phyloP scores from a whole-genome alignment of 371 early-diverging fungal species.

The Rhizopus stolonifer region DNA sequence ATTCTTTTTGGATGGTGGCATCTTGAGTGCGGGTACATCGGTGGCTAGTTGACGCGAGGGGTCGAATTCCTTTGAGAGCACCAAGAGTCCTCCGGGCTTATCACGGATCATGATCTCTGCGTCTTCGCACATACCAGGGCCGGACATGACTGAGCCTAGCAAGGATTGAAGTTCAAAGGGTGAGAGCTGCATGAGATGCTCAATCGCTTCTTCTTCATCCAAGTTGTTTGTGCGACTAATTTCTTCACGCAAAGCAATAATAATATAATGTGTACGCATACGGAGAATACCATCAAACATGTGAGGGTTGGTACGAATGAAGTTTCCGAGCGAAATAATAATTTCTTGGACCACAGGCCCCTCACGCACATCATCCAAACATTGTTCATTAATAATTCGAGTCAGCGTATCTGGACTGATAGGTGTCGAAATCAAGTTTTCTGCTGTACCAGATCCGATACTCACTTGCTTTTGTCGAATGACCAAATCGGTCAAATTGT shows the following conservation, averaged over 20 bases:
- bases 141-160: conserved; percentile 73
- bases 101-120: conserved; percentile 50
- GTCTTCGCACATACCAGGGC: conserved; percentile 55
- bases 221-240: conserved; percentile 70
- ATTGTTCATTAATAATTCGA: conserved; percentile 63
- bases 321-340: conserved; percentile 74
- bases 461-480: conserved; percentile 81
- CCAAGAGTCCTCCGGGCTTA: conserved; percentile 45
- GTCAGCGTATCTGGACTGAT: conserved; percentile 67
- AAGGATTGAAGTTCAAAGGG: conserved; percentile 81
- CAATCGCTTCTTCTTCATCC: conserved; percentile 80
- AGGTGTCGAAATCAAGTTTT: conserved; percentile 68
- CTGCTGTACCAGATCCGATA: conserved; percentile 71
- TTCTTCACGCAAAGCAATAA: conserved; percentile 85
- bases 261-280: conserved; percentile 78
- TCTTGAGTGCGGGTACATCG: conserved; percentile 22
- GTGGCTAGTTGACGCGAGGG: conserved; percentile 14
- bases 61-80: conserved; percentile 29
- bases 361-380: conserved; percentile 79
- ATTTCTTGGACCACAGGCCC: conserved; percentile 86
- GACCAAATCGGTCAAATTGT: conserved; percentile 81
- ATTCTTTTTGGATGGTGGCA: conserved; percentile 9
- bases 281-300: conserved; percentile 86
- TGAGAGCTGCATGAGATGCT: conserved; percentile 76
- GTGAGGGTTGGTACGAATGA: conserved; percentile 67